Conservation (phyloP, 1,284 basidiomycete species). For the Fistulina hepatica region DNA sequence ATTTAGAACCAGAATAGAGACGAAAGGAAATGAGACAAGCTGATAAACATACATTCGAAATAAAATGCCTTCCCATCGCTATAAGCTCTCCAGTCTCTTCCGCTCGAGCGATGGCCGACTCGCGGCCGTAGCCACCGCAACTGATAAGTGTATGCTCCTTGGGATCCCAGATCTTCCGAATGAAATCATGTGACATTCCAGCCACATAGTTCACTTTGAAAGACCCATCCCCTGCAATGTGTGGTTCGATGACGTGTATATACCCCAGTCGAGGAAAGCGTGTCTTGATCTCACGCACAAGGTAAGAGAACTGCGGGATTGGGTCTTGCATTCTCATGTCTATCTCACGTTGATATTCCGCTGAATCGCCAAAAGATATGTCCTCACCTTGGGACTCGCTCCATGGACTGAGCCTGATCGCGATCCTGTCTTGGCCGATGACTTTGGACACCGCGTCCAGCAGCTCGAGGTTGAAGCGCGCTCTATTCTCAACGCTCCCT, state of each 20-base stretch:
- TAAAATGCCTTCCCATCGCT: conserved; percentile 37
- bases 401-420: conserved; percentile 44
- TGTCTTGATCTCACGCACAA: conserved; percentile 18
- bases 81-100: conserved; percentile 28
- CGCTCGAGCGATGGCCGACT: conserved; percentile 23
- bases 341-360: no score
- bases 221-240: no score
- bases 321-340: conserved; percentile 29
- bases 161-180: conserved; percentile 25
- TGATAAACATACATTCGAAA: conserved; percentile 25
- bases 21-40: no score
- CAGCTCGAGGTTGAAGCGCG: conserved; percentile 41
- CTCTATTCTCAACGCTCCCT: conserved; percentile 43
- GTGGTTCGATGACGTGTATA: conserved; percentile 32
- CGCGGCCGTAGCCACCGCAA: conserved; percentile 34
- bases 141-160: conserved; percentile 31
- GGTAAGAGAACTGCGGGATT: conserved; percentile 23
- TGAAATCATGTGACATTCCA: conserved; percentile 13
- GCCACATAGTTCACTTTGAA: conserved; percentile 7
- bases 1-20: no score
- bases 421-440: conserved; percentile 40
- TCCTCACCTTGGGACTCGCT: no score
- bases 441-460: conserved; percentile 35
- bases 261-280: conserved; percentile 33
- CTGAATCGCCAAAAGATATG: no score